Conservation (phyloP, 2,329 filamentous ascomycete genomes). For the Aaosphaeria arxii region DNA sequence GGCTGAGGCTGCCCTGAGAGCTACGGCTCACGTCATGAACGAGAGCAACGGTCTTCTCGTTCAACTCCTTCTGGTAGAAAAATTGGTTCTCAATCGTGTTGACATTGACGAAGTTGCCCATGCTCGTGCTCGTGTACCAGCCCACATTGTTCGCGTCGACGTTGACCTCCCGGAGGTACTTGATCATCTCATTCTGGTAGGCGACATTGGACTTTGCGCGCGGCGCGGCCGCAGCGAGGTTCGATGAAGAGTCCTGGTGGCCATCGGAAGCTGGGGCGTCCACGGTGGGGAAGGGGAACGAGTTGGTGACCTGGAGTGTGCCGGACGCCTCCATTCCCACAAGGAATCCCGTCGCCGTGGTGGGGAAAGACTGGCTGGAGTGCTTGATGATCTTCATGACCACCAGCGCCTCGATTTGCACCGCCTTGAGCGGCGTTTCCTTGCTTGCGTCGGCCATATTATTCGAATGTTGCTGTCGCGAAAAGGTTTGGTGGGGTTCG, state of each 20-base stretch:
- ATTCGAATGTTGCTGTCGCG: not conserved
- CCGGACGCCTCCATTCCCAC: conserved; percentile 88
- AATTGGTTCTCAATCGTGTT: conserved; percentile 97
- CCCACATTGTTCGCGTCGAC: conserved; percentile 97
- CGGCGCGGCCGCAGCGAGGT: conserved; percentile 80
- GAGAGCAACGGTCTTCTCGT: conserved; percentile 81
- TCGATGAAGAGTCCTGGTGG: conserved; percentile 36
- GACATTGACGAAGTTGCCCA: conserved; percentile 96
- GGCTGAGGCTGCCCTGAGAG: conserved; percentile 83
- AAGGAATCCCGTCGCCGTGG: conserved; percentile 81
- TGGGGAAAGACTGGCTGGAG: conserved; percentile 83
- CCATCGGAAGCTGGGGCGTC: conserved; percentile 61
- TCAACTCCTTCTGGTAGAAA: conserved; percentile 90
- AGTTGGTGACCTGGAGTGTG: conserved; percentile 87
- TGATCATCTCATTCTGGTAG: conserved; percentile 97
- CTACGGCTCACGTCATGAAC: conserved; percentile 96
- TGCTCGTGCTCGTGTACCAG: conserved; percentile 97
- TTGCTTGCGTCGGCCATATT: conserved; percentile 37
- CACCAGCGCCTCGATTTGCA: conserved; percentile 93
- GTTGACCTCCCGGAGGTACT: conserved; percentile 93
- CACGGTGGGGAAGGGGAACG: conserved; percentile 86
- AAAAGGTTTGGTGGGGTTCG: not conserved
- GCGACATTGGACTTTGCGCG: conserved; percentile 83
- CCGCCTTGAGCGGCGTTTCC: conserved; percentile 67
- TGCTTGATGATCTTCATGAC: conserved; percentile 99